A percentile compares a stretch with the other conserved stretches of the same genome.
Evolutionary conservation across 2,329 filamentous ascomycete genomes (phyloP).

Genomic region (Aurifilum marmelostoma): DNA sequence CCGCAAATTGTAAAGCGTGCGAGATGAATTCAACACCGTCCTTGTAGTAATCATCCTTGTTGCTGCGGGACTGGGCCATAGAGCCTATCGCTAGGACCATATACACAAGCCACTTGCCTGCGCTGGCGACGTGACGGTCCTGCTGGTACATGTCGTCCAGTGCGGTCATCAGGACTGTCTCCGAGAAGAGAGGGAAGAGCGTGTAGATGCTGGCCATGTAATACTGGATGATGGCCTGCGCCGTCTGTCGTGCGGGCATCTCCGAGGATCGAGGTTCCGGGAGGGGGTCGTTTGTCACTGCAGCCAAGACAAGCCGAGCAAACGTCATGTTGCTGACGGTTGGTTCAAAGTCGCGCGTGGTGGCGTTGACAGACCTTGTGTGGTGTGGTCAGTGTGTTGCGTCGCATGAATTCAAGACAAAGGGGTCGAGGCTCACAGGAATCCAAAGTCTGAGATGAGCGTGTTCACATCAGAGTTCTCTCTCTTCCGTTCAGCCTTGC

Average conservation of each 20-base stretch:
- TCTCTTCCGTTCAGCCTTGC: conserved; percentile 64
- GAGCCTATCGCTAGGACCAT: conserved; percentile 88
- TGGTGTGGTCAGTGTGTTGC: conserved; percentile 23
- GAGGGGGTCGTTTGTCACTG: conserved; percentile 73
- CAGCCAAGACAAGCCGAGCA: conserved; percentile 83
- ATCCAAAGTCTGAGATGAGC: conserved; percentile 91
- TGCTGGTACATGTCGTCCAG: conserved; percentile 82
- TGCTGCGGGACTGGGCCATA: conserved; percentile 70
- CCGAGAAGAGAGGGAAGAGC: conserved; percentile 80
- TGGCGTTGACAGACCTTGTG: conserved; percentile 89
- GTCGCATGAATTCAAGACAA: background rate
- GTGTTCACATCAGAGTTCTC: conserved; percentile 90
- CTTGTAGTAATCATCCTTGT: conserved; percentile 65
- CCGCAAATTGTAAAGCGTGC: conserved; percentile 74
- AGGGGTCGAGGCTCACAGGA: conserved; percentile 61
- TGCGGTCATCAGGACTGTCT: conserved; percentile 75
- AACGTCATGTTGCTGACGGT: conserved; percentile 90
- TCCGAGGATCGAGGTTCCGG: conserved; percentile 62
- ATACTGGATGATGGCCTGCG: conserved; percentile 73
- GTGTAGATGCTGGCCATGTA: conserved; percentile 84
- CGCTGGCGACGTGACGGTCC: conserved; percentile 63
- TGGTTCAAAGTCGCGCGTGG: conserved; percentile 89
- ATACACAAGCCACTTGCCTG: conserved; percentile 84
- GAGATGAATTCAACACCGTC: conserved; percentile 60
- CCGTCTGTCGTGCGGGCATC: conserved; percentile 73